A percentile compares a stretch with the other conserved stretches of the same genome.
These are phyloP conservation scores for Penicillium expansum DNA, from an alignment of 2,329 filamentous ascomycete genomes.

Conservation along the genomic window DNA sequence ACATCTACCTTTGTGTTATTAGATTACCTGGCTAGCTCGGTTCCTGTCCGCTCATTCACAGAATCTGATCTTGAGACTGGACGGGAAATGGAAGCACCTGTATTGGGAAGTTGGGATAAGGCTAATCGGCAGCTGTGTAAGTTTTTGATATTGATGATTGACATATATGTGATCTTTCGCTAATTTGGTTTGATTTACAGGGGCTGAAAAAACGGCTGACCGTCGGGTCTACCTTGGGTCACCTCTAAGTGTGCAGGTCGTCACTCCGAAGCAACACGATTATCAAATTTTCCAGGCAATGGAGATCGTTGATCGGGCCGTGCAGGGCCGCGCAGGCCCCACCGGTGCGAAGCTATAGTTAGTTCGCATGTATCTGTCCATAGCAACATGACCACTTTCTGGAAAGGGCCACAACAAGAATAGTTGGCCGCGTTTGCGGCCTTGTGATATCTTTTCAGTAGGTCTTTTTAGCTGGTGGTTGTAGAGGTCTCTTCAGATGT, in stretches of 20 bases:
- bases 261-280: slow-evolving; percentile 56
- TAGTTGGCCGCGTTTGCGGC: too few species aligned
- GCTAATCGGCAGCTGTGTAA: slow-evolving; percentile 58
- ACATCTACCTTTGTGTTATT: slow-evolving; percentile 61
- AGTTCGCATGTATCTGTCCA: slow-evolving; percentile 4
- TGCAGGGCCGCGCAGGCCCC: slow-evolving; percentile 18
- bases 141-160: slow-evolving; percentile 14
- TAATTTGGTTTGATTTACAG: slow-evolving; percentile 22
- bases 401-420: background rate
- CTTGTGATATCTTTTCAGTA: too few species aligned
- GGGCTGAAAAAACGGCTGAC: slow-evolving; percentile 51
- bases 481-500: too few species aligned
- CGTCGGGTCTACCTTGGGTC: slow-evolving; percentile 54
- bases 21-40: slow-evolving; percentile 58
- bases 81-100: slow-evolving; percentile 42
- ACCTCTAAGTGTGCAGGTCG: slow-evolving; percentile 56
- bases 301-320: slow-evolving; percentile 49
- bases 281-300: slow-evolving; percentile 54
- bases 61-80: slow-evolving; percentile 51
- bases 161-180: background rate
- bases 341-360: slow-evolving; percentile 25
- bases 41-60: slow-evolving; percentile 55
- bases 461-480: too few species aligned
- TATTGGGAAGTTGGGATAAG: slow-evolving; percentile 59
- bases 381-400: background rate